A percentile compares a stretch with the other conserved stretches of the same genome.
phyloP scores from a whole-genome alignment of 192 early-diverging fungal species.

The Rhizophlyctis rosea region DNA sequence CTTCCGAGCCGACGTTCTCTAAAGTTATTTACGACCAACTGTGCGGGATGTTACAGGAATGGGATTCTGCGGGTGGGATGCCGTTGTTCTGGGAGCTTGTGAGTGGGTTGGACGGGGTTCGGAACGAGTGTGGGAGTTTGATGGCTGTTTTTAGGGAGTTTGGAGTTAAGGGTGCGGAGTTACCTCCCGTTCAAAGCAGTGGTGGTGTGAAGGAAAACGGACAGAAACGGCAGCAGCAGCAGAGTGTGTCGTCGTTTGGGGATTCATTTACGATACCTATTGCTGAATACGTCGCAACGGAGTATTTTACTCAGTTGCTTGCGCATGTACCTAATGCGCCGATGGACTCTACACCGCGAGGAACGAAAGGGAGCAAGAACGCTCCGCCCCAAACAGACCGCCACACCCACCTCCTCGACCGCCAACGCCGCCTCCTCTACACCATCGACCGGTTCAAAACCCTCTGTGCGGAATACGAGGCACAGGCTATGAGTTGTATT shows the following conservation, averaged over 20 bases:
- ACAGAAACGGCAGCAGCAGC: slow-evolving; percentile 15
- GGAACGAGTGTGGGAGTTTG: slow-evolving; percentile 62
- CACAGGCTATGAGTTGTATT: slow-evolving; percentile 65
- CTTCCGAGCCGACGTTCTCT: too few species aligned
- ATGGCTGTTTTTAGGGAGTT: slow-evolving; percentile 61
- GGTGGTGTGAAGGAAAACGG: too few species aligned
- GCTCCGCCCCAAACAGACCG: slow-evolving; percentile 14
- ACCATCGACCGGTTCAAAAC: slow-evolving; percentile 41
- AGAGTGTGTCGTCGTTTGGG: slow-evolving; percentile 28
- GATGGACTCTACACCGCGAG: too few species aligned
- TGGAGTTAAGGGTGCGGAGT: slow-evolving; percentile 45
- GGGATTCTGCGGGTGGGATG: slow-evolving; percentile 48
- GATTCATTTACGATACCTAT: slow-evolving; percentile 32
- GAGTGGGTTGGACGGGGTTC: slow-evolving; percentile 58
- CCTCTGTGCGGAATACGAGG: slow-evolving; percentile 52
- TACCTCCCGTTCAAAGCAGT: slow-evolving; percentile 31
- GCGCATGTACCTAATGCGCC: too few species aligned
- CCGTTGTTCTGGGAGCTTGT: slow-evolving; percentile 65
- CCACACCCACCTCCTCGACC: slow-evolving; percentile 29
- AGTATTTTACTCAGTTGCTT: too few species aligned
- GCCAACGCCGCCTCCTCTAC: slow-evolving; percentile 54
- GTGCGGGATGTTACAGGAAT: slow-evolving; percentile 40
- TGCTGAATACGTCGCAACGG: slow-evolving; percentile 37
- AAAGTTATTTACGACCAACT: too few species aligned
- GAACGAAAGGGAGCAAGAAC: too few species aligned